Evolutionary conservation across 768 basidiomycete genomes (phyloP).

Genomic region (Porpolomopsis calyptriformis): DNA sequence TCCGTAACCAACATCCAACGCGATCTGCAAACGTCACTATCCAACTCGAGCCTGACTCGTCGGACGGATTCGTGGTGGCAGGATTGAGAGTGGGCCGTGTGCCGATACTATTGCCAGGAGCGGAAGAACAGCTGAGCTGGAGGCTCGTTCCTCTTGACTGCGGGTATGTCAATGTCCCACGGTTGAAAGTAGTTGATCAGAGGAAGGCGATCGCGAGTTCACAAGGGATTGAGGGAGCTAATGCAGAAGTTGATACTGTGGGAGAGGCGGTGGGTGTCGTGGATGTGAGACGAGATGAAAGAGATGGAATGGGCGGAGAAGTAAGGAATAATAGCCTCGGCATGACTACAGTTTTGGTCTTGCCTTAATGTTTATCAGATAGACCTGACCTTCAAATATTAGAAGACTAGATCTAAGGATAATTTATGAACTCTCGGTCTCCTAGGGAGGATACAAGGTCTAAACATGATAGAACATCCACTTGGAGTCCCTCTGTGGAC

Average conservation of each 20-base stretch:
- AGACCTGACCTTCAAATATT: too few species aligned
- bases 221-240: conserved; percentile 17
- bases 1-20: conserved; percentile 56
- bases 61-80: conserved; percentile 72
- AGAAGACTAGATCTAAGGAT: too few species aligned
- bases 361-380: too few species aligned
- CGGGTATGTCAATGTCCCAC: conserved; percentile 53
- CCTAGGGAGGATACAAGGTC: too few species aligned
- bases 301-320: neutral
- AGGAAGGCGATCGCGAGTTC: conserved; percentile 28
- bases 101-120: conserved; percentile 63
- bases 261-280: conserved; percentile 44
- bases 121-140: conserved; percentile 58
- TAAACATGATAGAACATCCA: too few species aligned
- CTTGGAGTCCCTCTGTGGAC: too few species aligned
- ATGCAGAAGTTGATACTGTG: conserved; percentile 24
- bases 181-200: conserved; percentile 46
- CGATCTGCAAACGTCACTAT: conserved; percentile 62
- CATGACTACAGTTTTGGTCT: too few species aligned
- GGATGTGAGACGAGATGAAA: conserved; percentile 25
- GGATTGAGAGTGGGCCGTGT: conserved; percentile 60
- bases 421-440: too few species aligned
- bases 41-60: conserved; percentile 55
- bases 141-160: conserved; percentile 65
- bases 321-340: too few species aligned